Evolutionary conservation across 164 flowering plant genomes (phyloP).

Genomic region (Liquidambar formosana): DNA sequence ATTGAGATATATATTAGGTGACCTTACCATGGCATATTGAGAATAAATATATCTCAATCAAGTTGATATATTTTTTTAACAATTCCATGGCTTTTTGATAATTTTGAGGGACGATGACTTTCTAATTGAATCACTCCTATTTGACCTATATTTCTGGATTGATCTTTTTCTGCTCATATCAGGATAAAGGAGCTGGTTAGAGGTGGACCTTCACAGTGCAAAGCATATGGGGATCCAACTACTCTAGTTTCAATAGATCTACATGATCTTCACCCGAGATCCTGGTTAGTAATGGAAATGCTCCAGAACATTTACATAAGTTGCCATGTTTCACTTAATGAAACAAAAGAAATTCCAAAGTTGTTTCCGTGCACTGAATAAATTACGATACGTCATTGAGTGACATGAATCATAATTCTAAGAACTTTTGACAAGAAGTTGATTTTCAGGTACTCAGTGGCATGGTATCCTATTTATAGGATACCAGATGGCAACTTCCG

Average conservation of each 20-base stretch:
- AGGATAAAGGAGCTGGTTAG: slow-evolving; percentile 63
- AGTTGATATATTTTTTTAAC: not conserved
- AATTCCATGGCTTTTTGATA: not conserved
- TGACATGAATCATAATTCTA: not conserved
- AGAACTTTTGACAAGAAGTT: not conserved
- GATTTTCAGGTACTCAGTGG: slow-evolving; percentile 74
- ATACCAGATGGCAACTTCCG: slow-evolving; percentile 70
- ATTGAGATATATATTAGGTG: too few relatives aligned
- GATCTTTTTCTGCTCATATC: slow-evolving; percentile 12
- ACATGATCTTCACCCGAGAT: slow-evolving; percentile 61
- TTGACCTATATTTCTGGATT: not conserved
- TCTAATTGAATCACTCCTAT: not conserved
- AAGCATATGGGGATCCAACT: slow-evolving; percentile 59
- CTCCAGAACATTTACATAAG: not conserved
- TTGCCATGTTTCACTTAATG: not conserved
- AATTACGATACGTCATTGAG: not conserved
- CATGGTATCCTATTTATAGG: slow-evolving; percentile 91
- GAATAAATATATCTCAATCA: too few relatives aligned
- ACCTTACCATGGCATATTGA: too few relatives aligned
- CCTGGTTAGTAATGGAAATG: slow-evolving; percentile 54
- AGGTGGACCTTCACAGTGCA: slow-evolving; percentile 28
- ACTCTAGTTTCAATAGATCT: slow-evolving; percentile 39
- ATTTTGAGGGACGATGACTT: not conserved
- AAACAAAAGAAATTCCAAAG: not conserved
- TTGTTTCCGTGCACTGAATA: too few relatives aligned